Evolutionary conservation across 768 basidiomycete genomes (phyloP).

Genomic region (Harrya chromipes): DNA sequence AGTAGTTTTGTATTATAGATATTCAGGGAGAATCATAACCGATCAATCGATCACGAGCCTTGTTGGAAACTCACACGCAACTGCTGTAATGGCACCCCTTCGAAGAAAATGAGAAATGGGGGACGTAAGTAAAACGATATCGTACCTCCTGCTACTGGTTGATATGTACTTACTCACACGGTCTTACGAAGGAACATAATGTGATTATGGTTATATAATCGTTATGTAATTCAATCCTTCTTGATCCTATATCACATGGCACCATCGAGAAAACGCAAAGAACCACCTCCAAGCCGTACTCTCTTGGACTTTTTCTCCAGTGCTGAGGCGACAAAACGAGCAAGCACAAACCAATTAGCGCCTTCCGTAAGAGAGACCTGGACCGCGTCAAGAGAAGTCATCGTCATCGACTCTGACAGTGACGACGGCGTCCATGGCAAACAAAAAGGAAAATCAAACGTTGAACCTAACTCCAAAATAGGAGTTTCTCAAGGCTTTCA

Average conservation of each 20-base stretch:
- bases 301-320: constrained; percentile 46
- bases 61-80: no score
- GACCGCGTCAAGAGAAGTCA: constrained; percentile 39
- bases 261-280: constrained; percentile 35
- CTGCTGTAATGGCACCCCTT: no score
- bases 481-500: neutral
- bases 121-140: no score
- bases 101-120: no score
- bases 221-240: no score
- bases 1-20: no score
- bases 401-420: constrained; percentile 63
- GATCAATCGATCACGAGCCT: no score
- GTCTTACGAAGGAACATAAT: no score
- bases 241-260: constrained; percentile 28
- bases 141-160: no score
- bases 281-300: constrained; percentile 35
- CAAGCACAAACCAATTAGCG: constrained; percentile 6
- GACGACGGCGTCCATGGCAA: constrained; percentile 31
- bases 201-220: no score
- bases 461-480: neutral
- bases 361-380: neutral
- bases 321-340: constrained; percentile 20
- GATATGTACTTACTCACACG: no score
- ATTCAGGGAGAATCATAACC: no score
- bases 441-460: neutral